Percentiles rank a stretch among this genome's conserved stretches.
phyloP scores from a whole-genome alignment of 257 asterid genomes.

The Solanum verrucosum region DNA sequence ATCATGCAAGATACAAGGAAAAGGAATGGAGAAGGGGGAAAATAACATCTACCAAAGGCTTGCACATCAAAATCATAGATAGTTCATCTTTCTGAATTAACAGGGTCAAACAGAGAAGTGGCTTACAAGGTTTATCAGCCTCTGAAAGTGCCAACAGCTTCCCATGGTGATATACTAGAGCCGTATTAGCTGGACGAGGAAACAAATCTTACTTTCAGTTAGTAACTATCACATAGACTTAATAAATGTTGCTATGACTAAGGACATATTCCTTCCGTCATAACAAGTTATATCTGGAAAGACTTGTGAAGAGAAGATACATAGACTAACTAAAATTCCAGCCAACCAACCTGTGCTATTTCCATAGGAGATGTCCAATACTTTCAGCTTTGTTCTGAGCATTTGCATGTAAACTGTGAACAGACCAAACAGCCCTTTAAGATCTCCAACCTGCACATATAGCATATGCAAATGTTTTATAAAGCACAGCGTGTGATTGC shows the following conservation, averaged over 20 bases:
- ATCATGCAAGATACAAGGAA: not conserved
- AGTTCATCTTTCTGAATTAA: not conserved
- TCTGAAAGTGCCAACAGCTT: slow-evolving; percentile 90
- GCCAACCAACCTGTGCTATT: slow-evolving; percentile 56
- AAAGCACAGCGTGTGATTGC: not conserved
- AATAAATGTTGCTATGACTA: not conserved
- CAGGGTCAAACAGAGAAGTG: slow-evolving; percentile 5
- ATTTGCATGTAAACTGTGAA: slow-evolving; percentile 50
- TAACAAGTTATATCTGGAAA: not conserved
- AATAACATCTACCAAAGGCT: not conserved
- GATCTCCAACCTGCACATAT: slow-evolving; percentile 77
- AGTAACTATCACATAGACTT: slow-evolving; percentile 7
- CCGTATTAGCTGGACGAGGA: slow-evolving; percentile 79
- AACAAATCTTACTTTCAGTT: not conserved
- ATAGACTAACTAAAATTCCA: slow-evolving; percentile 1
- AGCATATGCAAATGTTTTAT: not conserved
- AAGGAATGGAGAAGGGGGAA: not conserved
- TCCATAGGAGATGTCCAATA: slow-evolving; percentile 67
- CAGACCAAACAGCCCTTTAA: slow-evolving; percentile 83
- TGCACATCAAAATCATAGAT: slow-evolving; percentile 1
- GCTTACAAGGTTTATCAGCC: slow-evolving; percentile 93
- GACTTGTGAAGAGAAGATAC: not conserved
- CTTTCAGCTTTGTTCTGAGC: slow-evolving; percentile 73
- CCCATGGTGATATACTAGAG: slow-evolving; percentile 79
- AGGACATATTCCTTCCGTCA: not conserved